Evolutionary conservation across 306 rosid genomes (phyloP).

Genomic region (Fragaria iinumae): DNA sequence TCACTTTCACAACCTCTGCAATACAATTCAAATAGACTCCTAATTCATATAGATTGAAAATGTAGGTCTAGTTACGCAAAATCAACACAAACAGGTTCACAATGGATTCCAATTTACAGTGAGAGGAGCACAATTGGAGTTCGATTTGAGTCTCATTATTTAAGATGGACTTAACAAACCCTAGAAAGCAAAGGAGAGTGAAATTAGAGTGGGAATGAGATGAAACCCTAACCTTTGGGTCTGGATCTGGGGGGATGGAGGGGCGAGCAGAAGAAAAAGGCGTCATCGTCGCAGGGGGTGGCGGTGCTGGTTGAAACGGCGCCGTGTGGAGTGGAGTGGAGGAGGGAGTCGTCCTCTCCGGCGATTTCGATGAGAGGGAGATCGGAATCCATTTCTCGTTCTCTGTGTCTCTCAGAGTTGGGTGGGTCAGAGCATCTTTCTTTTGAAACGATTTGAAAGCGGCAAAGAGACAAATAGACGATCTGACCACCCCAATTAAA

Average conservation of each 20-base stretch:
- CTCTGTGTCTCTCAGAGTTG: neutral
- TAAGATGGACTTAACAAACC: neutral
- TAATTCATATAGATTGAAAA: neutral
- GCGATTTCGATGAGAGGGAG: slow-evolving; percentile 68
- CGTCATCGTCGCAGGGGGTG: neutral
- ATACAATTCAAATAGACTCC: neutral
- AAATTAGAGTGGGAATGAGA: slow-evolving; percentile 4
- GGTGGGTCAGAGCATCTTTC: too few relatives aligned
- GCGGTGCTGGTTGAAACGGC: slow-evolving; percentile 3
- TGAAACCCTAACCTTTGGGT: slow-evolving; percentile 49
- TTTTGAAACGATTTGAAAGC: neutral
- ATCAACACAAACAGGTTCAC: neutral
- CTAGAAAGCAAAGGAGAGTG: neutral
- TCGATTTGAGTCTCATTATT: neutral
- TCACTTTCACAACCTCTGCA: slow-evolving; percentile 32
- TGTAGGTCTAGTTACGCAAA: neutral
- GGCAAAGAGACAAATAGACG: too few relatives aligned
- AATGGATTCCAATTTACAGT: neutral
- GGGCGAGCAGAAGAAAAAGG: slow-evolving; percentile 68
- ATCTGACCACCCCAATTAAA: too few relatives aligned
- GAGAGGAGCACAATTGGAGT: neutral
- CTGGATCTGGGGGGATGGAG: slow-evolving; percentile 53
- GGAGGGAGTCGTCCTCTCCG: slow-evolving; percentile 71
- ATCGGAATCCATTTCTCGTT: slow-evolving; percentile 41
- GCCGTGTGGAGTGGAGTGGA: slow-evolving; percentile 30